Evolutionary conservation across 176 grass and related monocot species (phyloP), one percentile per base, ranked within the genome.

Genomic region (Aegilops sharonensis): DNA sequence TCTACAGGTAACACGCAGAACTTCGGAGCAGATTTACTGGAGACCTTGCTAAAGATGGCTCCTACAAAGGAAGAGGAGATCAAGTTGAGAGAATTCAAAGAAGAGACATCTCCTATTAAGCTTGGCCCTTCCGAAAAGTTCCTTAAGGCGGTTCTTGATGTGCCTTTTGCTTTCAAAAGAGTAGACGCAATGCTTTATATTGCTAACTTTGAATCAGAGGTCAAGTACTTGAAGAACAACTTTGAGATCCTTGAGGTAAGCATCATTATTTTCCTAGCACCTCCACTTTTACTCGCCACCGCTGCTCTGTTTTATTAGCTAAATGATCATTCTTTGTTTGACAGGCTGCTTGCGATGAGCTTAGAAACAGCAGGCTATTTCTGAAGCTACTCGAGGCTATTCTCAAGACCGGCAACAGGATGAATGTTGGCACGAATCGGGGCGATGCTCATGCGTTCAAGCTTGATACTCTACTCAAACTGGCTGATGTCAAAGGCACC

Each of bases 301-400:
- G 0, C n/a, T 59, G 1, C 21, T 72, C n/a, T 61, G 11, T 42
- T 60, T 36, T 2, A 29, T 6, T 52, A 52, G 14, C 15, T 52
- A 52, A 52, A 52, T 52, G 14, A 52, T 52, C 14, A 52, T 75
- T 90, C 12, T 71, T 72, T 24, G 24, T 75, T 3, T 0, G 32
- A 63, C 94, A 99, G 97, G 64, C 83, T 88, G 97, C 97, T 62
- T 99, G 97, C 24, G 97, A 99, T 4, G 97, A 99, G 78, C 92
- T 99, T 65, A 90, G 94, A 79, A 96, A 62, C 42, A 99, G 97
- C 89, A 89, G 89, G 15, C 72, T 99, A 47, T 99, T 99, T 71
- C 83, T 94, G 59, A 99, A 99, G 83, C 92, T 99, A 74, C 97
- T 99, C n/a, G 97, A 99, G 78, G 97, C 97, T n/a, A 92, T 99